Evolutionary conservation across 2,329 filamentous ascomycete genomes (phyloP), one percentile per base, ranked within the genome.

Genomic region (Colletotrichum abscissum): DNA sequence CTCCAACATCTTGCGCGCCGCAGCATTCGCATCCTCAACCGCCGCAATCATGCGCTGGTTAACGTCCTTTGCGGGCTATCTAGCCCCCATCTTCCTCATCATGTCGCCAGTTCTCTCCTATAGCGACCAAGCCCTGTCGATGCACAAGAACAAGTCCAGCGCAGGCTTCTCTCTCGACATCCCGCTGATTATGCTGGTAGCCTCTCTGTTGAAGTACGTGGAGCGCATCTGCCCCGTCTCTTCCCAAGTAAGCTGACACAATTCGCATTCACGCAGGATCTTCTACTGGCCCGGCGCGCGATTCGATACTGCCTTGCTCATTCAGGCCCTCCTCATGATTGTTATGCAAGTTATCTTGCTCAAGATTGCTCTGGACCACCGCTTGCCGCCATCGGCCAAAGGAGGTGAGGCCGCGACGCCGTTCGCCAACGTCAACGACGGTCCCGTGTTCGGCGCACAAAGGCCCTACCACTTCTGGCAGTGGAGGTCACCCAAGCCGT

Each of bases 401-500:
- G 90, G 90, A 52, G 90, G 90, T 69, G 90, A 91, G 63, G 85
- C 88, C 7, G 85, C 87, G 3, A 75, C 86, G 26, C 93, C 94
- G 14, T 95, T 95, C 80, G 86, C 89, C 2, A 89, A 88, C 26
- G 79, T 84, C 8, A 80, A 86, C 52, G 84, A 86, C 42, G 71
- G 71, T 12, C 71, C 71, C 74, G 83, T 80, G 11, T 76, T 80
- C 70, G 82, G 81, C 70, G 82, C 82, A 57, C 86, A 85, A 74
- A 86, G 94, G 28, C 94, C 94, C 0, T 95, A 92, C 80, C 89
- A 91, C 78, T 96, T 96, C 81, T 96, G 94, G 94, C 93, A 94
- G 82, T 96, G 94, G 94, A 88, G 91, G 69, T 90, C 89, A 24
- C 87, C 91, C 6, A 91, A 91, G 77, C 93, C 93, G 84, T 92